These are phyloP conservation scores for Carex arenaria DNA, from an alignment of 202 grass and related monocot species.

Conservation along the genomic window DNA sequence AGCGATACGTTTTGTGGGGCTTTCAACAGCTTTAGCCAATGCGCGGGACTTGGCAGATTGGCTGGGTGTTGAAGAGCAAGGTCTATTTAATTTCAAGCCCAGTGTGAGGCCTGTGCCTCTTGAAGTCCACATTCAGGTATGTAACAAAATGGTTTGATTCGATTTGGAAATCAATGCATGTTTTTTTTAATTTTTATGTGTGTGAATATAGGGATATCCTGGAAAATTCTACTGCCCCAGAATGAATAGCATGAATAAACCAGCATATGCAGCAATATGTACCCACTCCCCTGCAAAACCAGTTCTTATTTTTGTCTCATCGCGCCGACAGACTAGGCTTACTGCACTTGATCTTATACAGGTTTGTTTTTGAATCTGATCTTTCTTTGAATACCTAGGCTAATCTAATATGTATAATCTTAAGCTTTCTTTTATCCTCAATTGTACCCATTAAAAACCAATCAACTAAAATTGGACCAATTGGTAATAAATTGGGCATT, in stretches of 20 bases:
- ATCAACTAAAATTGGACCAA: background rate
- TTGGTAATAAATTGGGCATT: background rate
- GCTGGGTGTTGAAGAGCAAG: constrained; percentile 80
- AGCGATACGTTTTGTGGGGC: constrained; percentile 85
- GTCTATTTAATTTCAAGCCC: constrained; percentile 98
- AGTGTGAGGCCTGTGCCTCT: constrained; percentile 94
- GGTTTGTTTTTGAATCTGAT: constrained; percentile 39
- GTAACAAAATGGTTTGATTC: background rate
- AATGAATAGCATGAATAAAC: constrained; percentile 99
- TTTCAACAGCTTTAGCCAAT: constrained; percentile 99
- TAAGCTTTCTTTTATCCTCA: background rate
- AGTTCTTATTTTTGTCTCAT: constrained; percentile 99
- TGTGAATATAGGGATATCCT: constrained; percentile 81
- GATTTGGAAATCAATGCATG: constrained; percentile 19
- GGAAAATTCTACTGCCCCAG: constrained; percentile 98
- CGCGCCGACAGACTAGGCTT: constrained; percentile 91
- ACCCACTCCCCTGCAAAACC: constrained; percentile 93
- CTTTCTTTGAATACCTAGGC: background rate
- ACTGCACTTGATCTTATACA: constrained; percentile 99
- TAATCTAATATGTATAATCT: background rate
- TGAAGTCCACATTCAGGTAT: constrained; percentile 99
- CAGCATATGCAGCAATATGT: constrained; percentile 95
- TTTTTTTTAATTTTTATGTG: constrained; percentile 21
- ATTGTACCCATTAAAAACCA: background rate
- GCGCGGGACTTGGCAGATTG: constrained; percentile 90